Percentiles rank a stretch among this genome's conserved stretches.
phyloP scores from a whole-genome alignment of 75 land plant species.

The Larix kaempferi region DNA sequence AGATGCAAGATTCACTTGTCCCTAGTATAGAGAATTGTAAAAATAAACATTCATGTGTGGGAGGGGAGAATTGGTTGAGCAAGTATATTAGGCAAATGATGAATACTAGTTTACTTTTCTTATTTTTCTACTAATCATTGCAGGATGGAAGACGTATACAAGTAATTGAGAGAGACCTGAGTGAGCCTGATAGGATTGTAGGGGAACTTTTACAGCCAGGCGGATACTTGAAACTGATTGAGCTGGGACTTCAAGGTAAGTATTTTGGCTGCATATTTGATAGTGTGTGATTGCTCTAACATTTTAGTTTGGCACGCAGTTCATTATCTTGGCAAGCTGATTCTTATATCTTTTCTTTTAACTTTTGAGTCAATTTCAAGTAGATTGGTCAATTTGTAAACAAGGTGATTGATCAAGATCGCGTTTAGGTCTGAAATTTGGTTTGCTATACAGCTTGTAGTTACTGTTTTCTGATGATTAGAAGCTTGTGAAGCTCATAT shows the following conservation, averaged over 20 bases:
- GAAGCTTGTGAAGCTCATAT: background rate
- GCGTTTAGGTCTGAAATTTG: background rate
- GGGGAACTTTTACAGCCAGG: constrained; percentile 96
- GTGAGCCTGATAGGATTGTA: constrained; percentile 92
- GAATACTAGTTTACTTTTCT: too few species aligned
- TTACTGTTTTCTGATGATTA: background rate
- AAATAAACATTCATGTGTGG: too few species aligned
- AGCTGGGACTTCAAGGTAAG: constrained; percentile 78
- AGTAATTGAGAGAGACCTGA: constrained; percentile 82
- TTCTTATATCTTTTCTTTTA: background rate
- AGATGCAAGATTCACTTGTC: too few species aligned
- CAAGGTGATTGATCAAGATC: background rate
- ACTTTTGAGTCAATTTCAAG: background rate
- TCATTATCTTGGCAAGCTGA: background rate
- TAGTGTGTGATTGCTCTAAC: background rate
- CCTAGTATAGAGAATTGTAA: too few species aligned
- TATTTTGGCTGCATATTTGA: background rate
- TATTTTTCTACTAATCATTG: background rate
- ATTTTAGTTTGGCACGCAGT: background rate
- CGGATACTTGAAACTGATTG: constrained; percentile 85
- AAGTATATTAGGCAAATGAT: too few species aligned
- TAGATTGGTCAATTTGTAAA: background rate
- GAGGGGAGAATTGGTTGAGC: too few species aligned
- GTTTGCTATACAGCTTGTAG: background rate
- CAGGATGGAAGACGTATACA: constrained; percentile 84